phyloP scores from a whole-genome alignment of 768 basidiomycete genomes.

The Cystoderma amianthinum region DNA sequence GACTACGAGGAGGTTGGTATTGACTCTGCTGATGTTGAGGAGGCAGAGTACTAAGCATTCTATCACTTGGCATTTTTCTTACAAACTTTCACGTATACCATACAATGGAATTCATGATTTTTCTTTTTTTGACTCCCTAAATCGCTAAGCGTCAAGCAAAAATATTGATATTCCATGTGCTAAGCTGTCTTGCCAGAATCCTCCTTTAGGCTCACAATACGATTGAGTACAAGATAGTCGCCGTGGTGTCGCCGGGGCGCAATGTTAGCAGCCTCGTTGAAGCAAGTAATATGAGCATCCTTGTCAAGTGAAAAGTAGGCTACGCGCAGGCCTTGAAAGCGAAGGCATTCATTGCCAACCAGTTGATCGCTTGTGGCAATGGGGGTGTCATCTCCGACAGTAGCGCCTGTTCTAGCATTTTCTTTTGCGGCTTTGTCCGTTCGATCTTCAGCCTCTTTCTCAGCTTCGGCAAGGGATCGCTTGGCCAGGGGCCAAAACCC shows the following conservation, averaged over 20 bases:
- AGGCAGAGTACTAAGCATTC: constrained; percentile 49
- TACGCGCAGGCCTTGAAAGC: constrained; percentile 95
- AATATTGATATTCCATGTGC: constrained; percentile 1
- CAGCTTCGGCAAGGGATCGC: constrained; percentile 55
- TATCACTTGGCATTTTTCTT: constrained; percentile 8
- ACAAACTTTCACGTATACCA: constrained; percentile 22
- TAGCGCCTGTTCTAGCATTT: constrained; percentile 23
- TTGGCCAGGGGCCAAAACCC: constrained; percentile 86
- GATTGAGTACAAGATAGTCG: constrained; percentile 82
- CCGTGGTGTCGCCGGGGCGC: constrained; percentile 47
- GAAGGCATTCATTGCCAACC: constrained; percentile 84
- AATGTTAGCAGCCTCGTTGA: constrained; percentile 46
- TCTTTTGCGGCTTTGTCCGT: constrained; percentile 55
- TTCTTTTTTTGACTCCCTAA: constrained; percentile 6
- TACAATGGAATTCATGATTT: constrained; percentile 20
- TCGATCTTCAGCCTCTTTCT: constrained; percentile 53
- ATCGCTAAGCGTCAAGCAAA: background rate
- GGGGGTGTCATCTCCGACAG: constrained; percentile 48
- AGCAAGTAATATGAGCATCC: constrained; percentile 62
- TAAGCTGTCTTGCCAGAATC: constrained; percentile 69
- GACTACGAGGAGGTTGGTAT: constrained; percentile 89
- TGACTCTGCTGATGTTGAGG: constrained; percentile 70
- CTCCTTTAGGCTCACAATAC: constrained; percentile 92
- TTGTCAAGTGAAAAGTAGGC: constrained; percentile 94
- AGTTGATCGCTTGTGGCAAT: constrained; percentile 72